Percentiles rank a stretch among this genome's conserved stretches.
Evolutionary conservation across 441 rosid genomes (phyloP).

Genomic region (Aquilaria agallochum): DNA sequence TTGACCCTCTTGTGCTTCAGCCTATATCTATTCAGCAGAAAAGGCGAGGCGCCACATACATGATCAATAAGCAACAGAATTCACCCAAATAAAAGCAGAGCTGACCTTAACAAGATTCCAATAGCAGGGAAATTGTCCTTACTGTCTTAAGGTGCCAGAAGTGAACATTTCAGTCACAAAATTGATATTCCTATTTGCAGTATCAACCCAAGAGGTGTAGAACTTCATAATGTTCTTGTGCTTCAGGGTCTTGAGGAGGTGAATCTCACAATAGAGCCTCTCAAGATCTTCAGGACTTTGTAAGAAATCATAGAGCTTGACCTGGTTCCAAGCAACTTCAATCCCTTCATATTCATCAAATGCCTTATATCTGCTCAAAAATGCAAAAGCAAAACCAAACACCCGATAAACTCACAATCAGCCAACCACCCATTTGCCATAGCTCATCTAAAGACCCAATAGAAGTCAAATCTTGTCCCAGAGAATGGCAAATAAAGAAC

Average conservation of each 20-base stretch:
- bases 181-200: constrained; percentile 76
- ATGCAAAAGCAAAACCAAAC: constrained; percentile 18
- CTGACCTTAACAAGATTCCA: constrained; percentile 13
- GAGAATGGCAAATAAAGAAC: constrained; percentile 6
- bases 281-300: constrained; percentile 93
- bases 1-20: constrained; percentile 84
- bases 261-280: constrained; percentile 90
- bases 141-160: constrained; percentile 98
- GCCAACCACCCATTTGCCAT: constrained; percentile 13
- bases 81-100: constrained; percentile 9
- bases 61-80: constrained; percentile 4
- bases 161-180: constrained; percentile 97
- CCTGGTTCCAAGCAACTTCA: constrained; percentile 99
- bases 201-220: constrained; percentile 92
- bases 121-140: constrained; percentile 18
- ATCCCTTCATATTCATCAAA: constrained; percentile 96
- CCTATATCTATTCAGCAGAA: constrained; percentile 53
- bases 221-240: constrained; percentile 94
- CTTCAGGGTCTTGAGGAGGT: constrained; percentile 87
- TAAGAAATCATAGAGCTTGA: constrained; percentile 83
- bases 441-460: constrained; percentile 16
- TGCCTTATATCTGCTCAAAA: constrained; percentile 71
- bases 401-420: constrained; percentile 19
- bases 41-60: constrained; percentile 1
- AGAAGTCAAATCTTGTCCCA: constrained; percentile 1